Evolutionary conservation across 345 rosid species (phyloP).

Genomic region (Boechera stricta): DNA sequence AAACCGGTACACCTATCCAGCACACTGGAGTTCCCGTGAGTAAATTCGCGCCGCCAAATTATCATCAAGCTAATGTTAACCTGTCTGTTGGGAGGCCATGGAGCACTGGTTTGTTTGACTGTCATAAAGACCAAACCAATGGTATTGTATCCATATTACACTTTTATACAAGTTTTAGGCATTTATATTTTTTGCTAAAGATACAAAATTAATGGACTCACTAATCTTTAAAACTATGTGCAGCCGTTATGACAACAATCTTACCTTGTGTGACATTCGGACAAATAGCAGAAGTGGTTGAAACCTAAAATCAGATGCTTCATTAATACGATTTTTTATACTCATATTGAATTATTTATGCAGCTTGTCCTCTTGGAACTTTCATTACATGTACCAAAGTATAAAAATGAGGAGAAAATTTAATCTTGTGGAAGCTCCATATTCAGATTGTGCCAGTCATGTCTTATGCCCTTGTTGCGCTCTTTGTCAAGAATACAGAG

Average conservation of each 20-base stretch:
- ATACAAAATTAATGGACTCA: background rate
- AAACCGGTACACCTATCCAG: constrained; percentile 31
- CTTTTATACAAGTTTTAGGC: background rate
- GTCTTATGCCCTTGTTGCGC: constrained; percentile 52
- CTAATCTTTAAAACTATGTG: constrained; percentile 15
- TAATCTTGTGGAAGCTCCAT: constrained; percentile 57
- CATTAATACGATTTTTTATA: background rate
- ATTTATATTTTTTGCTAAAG: background rate
- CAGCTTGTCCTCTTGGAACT: constrained; percentile 52
- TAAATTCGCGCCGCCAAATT: constrained; percentile 30
- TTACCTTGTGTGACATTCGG: constrained; percentile 60
- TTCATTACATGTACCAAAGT: too few relatives aligned
- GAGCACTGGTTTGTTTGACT: constrained; percentile 54
- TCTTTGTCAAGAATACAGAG: constrained; percentile 60
- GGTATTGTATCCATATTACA: constrained; percentile 39
- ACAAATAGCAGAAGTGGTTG: constrained; percentile 54
- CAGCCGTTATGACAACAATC: constrained; percentile 50
- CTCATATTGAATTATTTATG: constrained; percentile 22
- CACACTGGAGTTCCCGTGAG: constrained; percentile 35
- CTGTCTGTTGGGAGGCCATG: constrained; percentile 49
- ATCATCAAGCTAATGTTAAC: constrained; percentile 43
- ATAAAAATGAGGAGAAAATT: constrained; percentile 54
- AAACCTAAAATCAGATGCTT: background rate
- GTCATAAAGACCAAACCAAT: constrained; percentile 48
- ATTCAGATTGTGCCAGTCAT: constrained; percentile 50